Base-by-base conservation (phyloP, 139 green algal species). In the Marvania coccoides region DNA sequence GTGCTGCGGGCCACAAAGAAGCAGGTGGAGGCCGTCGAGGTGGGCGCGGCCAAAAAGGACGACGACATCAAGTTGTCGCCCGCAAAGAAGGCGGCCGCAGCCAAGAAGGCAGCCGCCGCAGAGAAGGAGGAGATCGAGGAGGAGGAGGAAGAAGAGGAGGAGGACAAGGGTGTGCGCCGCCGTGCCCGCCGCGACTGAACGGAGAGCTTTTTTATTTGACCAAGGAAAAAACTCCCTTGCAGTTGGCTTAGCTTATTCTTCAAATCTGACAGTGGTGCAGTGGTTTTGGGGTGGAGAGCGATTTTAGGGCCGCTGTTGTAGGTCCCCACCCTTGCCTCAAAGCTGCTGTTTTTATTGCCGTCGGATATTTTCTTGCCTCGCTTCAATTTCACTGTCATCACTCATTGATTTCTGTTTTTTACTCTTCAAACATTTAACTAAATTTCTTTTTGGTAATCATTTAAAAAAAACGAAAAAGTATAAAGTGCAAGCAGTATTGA, bases 181-280 rank as follows among this genome's bases (percentile, higher is more conserved):
- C 55, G 71, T 35, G 63, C 63, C 6, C 70, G 70, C 63, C 62
- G 70, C 62, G 70, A 71, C 53, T 76, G 60, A 72, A 39, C n/a
- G n/a, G n/a, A n/a, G n/a, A n/a, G n/a, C n/a, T n/a, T n/a, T n/a
- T n/a, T n/a, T n/a, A n/a, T n/a, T n/a, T n/a, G n/a, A n/a, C n/a
- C n/a, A n/a, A n/a, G n/a, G n/a, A n/a, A n/a, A n/a, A n/a, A n/a
- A n/a, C n/a, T n/a, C n/a, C n/a, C n/a, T n/a, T n/a, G n/a, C n/a
- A n/a, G n/a, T n/a, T n/a, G n/a, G n/a, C n/a, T n/a, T n/a, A n/a
- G n/a, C n/a, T n/a, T n/a, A n/a, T n/a, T n/a, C n/a, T n/a, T n/a
- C n/a, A n/a, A n/a, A n/a, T n/a, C n/a, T n/a, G n/a, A n/a, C n/a
- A n/a, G n/a, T n/a, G n/a, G n/a, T n/a, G n/a, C n/a, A n/a, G n/a